A percentile compares a stretch with the other conserved stretches of the same genome.
Evolutionary conservation across 805 yeast species (phyloP).

Genomic region (Candida yuanshanica): DNA sequence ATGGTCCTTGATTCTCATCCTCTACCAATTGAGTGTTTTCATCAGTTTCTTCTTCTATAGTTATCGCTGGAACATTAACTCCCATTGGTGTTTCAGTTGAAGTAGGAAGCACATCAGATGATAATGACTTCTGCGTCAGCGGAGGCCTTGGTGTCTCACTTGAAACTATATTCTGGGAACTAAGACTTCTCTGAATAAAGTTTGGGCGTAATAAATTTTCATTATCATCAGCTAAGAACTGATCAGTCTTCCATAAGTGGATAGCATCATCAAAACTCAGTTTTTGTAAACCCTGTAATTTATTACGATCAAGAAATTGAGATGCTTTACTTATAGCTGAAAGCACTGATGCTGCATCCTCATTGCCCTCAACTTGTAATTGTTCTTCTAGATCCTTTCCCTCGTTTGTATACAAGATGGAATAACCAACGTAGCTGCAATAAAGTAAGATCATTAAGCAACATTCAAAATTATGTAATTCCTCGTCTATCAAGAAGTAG

Average conservation of each 20-base stretch:
- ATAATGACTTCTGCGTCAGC: not conserved
- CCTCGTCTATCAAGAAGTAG: conserved; percentile 49
- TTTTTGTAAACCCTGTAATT: conserved; percentile 18
- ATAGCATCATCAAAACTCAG: conserved; percentile 34
- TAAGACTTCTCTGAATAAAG: not conserved
- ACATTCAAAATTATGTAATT: conserved; percentile 51
- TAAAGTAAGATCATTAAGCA: conserved; percentile 51
- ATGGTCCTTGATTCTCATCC: no score
- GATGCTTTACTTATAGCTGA: not conserved
- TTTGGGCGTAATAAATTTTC: not conserved
- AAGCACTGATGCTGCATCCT: not conserved
- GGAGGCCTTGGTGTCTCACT: not conserved
- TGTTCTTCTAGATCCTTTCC: conserved; percentile 15
- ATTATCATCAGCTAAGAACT: not conserved
- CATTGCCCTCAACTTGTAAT: not conserved
- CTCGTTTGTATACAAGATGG: conserved; percentile 36
- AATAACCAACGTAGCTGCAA: conserved; percentile 42
- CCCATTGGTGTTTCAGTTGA: not conserved
- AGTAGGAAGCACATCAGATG: not conserved
- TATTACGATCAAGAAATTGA: conserved; percentile 14
- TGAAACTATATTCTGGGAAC: not conserved
- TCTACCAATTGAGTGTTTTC: not conserved
- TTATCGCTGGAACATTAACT: not conserved
- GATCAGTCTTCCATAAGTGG: not conserved
- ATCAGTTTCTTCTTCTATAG: not conserved